Evolutionary conservation across 805 yeast genomes (phyloP).

Genomic region (Teunomyces panamensis): DNA sequence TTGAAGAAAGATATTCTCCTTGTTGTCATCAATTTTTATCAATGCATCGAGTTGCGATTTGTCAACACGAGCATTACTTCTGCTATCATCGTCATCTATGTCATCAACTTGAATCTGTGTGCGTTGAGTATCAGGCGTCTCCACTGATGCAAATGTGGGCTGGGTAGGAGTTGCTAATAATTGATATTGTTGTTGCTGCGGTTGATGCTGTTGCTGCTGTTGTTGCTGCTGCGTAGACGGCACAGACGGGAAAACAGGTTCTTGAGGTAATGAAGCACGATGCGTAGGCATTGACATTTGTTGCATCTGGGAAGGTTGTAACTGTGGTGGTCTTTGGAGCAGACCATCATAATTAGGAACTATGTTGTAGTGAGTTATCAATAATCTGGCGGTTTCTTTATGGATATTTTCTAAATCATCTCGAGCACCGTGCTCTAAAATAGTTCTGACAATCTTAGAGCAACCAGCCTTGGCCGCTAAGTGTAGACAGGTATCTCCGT

Average conservation of each 20-base stretch:
- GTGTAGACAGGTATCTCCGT: conserved; percentile 85
- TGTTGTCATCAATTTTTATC: conserved; percentile 38
- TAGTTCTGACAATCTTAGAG: conserved; percentile 68
- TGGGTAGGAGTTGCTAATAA: conserved; percentile 30
- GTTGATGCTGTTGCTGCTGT: neutral
- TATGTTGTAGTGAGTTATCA: conserved; percentile 39
- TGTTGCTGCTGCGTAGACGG: neutral
- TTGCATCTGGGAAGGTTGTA: conserved; percentile 9
- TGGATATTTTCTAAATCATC: conserved; percentile 45
- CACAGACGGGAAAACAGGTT: neutral
- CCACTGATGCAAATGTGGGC: conserved; percentile 21
- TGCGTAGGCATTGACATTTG: neutral
- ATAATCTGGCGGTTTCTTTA: conserved; percentile 44
- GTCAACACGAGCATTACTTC: conserved; percentile 25
- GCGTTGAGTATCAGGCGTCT: conserved; percentile 46
- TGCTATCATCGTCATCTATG: conserved; percentile 30
- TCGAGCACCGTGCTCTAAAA: conserved; percentile 82
- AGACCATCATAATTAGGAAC: conserved; percentile 10
- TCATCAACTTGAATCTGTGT: conserved; percentile 45
- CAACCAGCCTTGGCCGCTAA: conserved; percentile 71
- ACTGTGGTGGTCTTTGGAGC: neutral
- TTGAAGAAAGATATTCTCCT: conserved; percentile 47
- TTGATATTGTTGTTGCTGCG: conserved; percentile 1
- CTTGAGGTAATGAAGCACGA: neutral
- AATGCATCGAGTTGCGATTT: conserved; percentile 31